Evolutionary conservation across 2,329 filamentous ascomycete species (phyloP).

Genomic region (Trichoderma citrinoviride): DNA sequence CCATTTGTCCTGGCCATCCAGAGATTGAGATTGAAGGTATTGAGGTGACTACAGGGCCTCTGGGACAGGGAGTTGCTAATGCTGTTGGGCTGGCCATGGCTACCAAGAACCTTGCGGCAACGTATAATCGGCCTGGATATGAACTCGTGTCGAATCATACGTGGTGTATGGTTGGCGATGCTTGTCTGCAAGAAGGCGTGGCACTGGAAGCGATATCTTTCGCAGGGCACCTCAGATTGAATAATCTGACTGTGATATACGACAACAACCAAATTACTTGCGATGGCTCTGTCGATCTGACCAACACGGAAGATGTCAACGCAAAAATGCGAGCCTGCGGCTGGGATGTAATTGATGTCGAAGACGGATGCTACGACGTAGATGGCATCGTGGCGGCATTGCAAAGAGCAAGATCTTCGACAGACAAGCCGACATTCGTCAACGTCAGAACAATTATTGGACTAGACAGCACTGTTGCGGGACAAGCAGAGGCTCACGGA

Average conservation of each 20-base stretch:
- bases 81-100: conserved; percentile 59
- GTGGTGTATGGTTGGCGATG: conserved; percentile 58
- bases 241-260: conserved; percentile 57
- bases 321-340: conserved; percentile 56
- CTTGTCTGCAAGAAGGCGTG: conserved; percentile 58
- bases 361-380: conserved; percentile 53
- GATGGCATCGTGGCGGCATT: conserved; percentile 43
- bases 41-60: conserved; percentile 58
- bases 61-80: conserved; percentile 60
- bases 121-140: conserved; percentile 50
- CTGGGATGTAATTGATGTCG: conserved; percentile 55
- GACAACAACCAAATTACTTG: conserved; percentile 62
- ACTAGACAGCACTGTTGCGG: conserved; percentile 47
- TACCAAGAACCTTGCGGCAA: conserved; percentile 53
- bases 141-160: conserved; percentile 51
- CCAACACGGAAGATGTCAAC: conserved; percentile 57
- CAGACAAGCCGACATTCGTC: conserved; percentile 55
- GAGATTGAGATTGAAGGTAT: conserved; percentile 58
- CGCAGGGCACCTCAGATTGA: conserved; percentile 54
- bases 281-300: conserved; percentile 52
- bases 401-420: conserved; percentile 41
- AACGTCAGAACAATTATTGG: conserved; percentile 58
- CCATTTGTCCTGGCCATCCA: conserved; percentile 54
- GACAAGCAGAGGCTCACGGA: conserved; percentile 55
- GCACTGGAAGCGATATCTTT: conserved; percentile 55